phyloP scores from a whole-genome alignment of 805 yeast genomes.

The Priceomyces haplophilus region DNA sequence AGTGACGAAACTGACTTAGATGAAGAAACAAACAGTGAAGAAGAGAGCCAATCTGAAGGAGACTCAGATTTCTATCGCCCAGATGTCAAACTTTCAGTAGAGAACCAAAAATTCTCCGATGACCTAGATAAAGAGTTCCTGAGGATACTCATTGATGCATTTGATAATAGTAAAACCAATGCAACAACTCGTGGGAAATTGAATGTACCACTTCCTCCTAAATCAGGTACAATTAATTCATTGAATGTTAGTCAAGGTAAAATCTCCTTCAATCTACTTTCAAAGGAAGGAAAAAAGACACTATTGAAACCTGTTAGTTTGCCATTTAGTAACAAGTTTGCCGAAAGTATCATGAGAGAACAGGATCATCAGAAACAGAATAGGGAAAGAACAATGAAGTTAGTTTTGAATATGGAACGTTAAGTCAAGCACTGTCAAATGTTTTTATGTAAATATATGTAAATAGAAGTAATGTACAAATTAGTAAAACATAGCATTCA shows the following conservation, averaged over 20 bases:
- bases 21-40: constrained; percentile 6
- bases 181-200: constrained; percentile 12
- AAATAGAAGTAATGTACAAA: constrained; percentile 3
- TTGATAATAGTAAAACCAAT: constrained; percentile 34
- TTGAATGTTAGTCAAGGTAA: constrained; percentile 5
- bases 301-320: constrained; percentile 45
- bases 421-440: constrained; percentile 3
- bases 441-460: constrained; percentile 3
- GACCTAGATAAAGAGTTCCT: constrained; percentile 58
- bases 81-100: constrained; percentile 20
- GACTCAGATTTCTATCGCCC: constrained; percentile 16
- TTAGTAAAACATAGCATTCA: constrained; percentile 5
- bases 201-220: constrained; percentile 15
- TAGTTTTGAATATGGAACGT: constrained; percentile 45
- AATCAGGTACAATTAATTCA: neutral
- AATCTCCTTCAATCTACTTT: constrained; percentile 52
- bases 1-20: constrained; percentile 14
- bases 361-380: constrained; percentile 50
- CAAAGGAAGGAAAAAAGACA: constrained; percentile 49
- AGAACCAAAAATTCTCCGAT: constrained; percentile 45
- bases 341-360: constrained; percentile 48
- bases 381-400: constrained; percentile 53
- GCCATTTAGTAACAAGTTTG: constrained; percentile 55
- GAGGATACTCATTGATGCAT: constrained; percentile 49
- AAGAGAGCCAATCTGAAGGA: constrained; percentile 14